Percentiles rank a stretch among this genome's conserved stretches.
phyloP scores from a whole-genome alignment of 2,329 filamentous ascomycete species.

The Phoma sp. region DNA sequence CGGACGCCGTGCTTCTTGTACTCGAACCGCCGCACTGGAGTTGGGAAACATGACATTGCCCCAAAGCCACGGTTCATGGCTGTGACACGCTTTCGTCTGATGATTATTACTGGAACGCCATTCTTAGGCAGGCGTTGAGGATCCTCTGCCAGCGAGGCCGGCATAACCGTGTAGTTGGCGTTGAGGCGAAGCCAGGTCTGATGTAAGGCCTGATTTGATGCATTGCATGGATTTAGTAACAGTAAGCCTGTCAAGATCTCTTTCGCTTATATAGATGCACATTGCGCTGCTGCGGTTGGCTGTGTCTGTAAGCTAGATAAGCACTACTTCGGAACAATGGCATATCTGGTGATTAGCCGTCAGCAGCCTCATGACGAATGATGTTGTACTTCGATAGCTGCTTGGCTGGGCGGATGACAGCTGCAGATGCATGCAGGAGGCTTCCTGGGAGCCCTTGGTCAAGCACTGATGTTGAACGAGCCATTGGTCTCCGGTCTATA shows the following conservation, averaged over 20 bases:
- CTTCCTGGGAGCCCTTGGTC: background rate
- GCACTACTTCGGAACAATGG: slow-evolving; percentile 7
- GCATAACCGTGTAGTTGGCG: background rate
- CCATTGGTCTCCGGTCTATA: too few species aligned
- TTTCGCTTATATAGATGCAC: background rate
- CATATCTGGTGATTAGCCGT: slow-evolving; percentile 1
- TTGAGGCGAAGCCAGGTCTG: background rate
- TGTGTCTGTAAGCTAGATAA: background rate
- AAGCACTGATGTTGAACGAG: too few species aligned
- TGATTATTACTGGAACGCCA: background rate
- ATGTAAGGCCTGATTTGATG: slow-evolving; percentile 3
- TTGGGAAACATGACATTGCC: background rate
- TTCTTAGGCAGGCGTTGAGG: background rate
- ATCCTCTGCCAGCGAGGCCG: background rate
- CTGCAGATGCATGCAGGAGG: slow-evolving; percentile 2
- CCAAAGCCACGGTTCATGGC: background rate
- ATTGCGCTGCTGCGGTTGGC: background rate
- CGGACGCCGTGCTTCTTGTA: slow-evolving; percentile 13
- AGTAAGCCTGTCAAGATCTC: background rate
- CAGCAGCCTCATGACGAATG: slow-evolving; percentile 5
- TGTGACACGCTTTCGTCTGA: background rate
- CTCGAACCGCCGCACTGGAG: background rate
- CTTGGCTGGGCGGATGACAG: background rate
- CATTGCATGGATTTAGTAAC: slow-evolving; percentile 5
- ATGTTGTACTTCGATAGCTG: background rate